Base-by-base conservation (phyloP, 306 rosid species). In the Datisca glomerata region DNA sequence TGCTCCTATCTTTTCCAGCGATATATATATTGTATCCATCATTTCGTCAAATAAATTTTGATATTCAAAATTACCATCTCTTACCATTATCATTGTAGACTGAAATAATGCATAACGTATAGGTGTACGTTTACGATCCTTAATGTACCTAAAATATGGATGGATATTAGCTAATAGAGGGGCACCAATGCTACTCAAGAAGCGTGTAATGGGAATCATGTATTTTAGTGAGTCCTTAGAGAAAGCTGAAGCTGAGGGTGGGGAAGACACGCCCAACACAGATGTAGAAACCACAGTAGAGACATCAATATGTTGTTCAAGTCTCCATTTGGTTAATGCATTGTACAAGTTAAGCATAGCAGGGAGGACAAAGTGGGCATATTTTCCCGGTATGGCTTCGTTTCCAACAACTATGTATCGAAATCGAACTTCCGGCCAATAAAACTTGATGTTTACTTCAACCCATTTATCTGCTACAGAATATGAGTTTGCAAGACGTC, bases 151-250 rank as follows among this genome's bases (percentile, higher is more conserved):
- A 4, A 72, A 56, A 35, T 75, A 84, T 0, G 94, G 78, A 22
- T 83, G 75, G 7, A 75, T 50, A 45, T 83, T 83, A 0, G 57
- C 78, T 11, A 83, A 82, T 45, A 83, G 92, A 21, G 86, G 91
- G 12, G 86, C 16, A 0, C 64, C 76, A 18, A 62, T 67, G 11
- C 3, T 34, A 3, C 1, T 41, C 0, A 84, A 35, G 49, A 73
- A 79, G 1, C 19, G 1, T 2, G 68, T 40, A 8, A 84, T 63
- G 13, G 83, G 86, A 0, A 11, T 31, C 23, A 73, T 58, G n/a
- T 53, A 71, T 35, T 21, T 5, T 1, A 0, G 16, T 15, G 75
- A 75, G 1, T 16, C 1, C 2, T 6, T 60, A 9, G 3, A 57
- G 13, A 70, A 84, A 36, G 1, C 31, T 3, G 74, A 71, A 0